These are phyloP conservation scores for Colletotrichum sp. DNA, from an alignment of 2,329 filamentous ascomycete genomes.

Conservation along the genomic window DNA sequence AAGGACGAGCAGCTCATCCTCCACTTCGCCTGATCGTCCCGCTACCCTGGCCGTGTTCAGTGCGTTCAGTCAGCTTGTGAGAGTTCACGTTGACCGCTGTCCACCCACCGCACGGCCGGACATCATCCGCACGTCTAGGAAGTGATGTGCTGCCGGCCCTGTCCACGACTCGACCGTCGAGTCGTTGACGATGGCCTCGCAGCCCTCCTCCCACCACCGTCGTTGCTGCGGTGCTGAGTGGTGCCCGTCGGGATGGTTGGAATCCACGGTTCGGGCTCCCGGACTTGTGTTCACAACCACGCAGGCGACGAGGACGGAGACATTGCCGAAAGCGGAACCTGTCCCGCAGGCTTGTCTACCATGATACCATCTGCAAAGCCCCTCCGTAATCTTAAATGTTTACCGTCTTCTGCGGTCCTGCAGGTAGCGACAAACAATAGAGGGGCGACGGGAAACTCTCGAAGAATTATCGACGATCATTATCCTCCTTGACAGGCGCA, in stretches of 20 bases:
- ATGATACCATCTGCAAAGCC: constrained; percentile 20
- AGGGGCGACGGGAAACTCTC: constrained; percentile 10
- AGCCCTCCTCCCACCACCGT: not conserved
- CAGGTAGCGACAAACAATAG: constrained; percentile 17
- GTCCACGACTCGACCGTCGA: constrained; percentile 11
- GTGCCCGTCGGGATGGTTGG: not conserved
- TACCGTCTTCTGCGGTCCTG: constrained; percentile 13
- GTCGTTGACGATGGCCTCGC: constrained; percentile 25
- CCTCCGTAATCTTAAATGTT: constrained; percentile 25
- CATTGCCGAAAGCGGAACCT: constrained; percentile 9
- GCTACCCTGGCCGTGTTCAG: constrained; percentile 21
- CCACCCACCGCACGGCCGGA: constrained; percentile 19
- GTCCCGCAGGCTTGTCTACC: not conserved
- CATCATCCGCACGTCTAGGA: constrained; percentile 26
- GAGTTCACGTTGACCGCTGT: constrained; percentile 15
- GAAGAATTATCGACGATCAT: constrained; percentile 14
- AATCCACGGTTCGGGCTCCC: constrained; percentile 5
- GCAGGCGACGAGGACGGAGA: not conserved
- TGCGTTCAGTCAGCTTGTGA: constrained; percentile 2
- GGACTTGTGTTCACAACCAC: not conserved
- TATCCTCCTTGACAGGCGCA: constrained; percentile 18
- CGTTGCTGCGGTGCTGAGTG: not conserved
- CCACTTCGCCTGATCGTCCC: constrained; percentile 31
- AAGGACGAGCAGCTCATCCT: constrained; percentile 4
- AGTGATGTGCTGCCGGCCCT: constrained; percentile 16